A percentile compares a stretch with the other conserved stretches of the same genome.
phyloP scores from a whole-genome alignment of 2,329 filamentous ascomycete genomes.

The Apiospora aurea region DNA sequence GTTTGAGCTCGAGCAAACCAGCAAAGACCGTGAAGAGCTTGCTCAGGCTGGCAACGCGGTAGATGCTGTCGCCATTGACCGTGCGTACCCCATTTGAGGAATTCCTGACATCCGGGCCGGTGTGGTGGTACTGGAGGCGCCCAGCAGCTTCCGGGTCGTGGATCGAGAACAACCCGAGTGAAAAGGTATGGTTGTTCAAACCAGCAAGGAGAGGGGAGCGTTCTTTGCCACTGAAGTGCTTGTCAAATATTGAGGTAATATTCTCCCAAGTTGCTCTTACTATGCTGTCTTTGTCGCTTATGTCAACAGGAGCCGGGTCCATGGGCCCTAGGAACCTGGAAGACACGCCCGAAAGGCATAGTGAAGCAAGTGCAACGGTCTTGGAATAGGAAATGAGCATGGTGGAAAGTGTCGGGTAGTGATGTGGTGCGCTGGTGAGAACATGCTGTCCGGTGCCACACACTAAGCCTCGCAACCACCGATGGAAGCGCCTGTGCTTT shows the following conservation, averaged over 20 bases:
- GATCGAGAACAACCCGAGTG: constrained; percentile 47
- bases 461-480: neutral
- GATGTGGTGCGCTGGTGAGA: neutral
- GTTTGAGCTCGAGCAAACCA: constrained; percentile 44
- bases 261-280: constrained; percentile 44
- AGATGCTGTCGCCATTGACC: constrained; percentile 51
- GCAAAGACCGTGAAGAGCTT: constrained; percentile 49
- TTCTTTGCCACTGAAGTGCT: constrained; percentile 30
- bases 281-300: constrained; percentile 42
- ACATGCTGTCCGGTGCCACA: neutral
- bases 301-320: constrained; percentile 44
- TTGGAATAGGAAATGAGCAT: neutral
- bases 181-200: constrained; percentile 47
- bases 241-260: constrained; percentile 38
- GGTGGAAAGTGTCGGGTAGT: neutral
- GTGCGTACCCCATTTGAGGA: constrained; percentile 41
- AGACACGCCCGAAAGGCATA: constrained; percentile 24
- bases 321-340: constrained; percentile 39
- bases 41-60: constrained; percentile 49
- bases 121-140: constrained; percentile 45
- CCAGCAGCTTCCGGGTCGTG: constrained; percentile 41
- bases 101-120: constrained; percentile 41
- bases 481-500: neutral
- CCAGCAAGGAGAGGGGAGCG: constrained; percentile 16
- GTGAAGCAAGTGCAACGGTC: constrained; percentile 16